Evolutionary conservation across 176 grass and related monocot species (phyloP), one percentile per base, ranked within the genome.

Genomic region (Saccharum officinarum): DNA sequence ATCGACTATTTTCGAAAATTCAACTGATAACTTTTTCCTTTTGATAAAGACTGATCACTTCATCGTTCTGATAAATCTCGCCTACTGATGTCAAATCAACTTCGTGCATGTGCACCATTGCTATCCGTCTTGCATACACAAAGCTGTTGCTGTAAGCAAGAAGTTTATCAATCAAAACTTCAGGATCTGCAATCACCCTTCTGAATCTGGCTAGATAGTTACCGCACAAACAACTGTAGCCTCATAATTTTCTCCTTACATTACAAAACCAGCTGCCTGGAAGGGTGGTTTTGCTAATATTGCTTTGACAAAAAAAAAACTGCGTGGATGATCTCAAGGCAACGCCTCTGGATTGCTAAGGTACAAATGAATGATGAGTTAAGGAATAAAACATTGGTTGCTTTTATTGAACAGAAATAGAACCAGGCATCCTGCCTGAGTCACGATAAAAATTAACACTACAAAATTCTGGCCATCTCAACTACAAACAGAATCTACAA

Each of bases 391-490:
- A 18, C 42, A 73, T 22, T 36, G n/a, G 7, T 82, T 33, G 10
- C 5, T 78, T 82, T 71, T 82, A 79, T 46, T 83, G 26, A 90
- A 69, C 45, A 69, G 23, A 14, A 68, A 82, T 20, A 12, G 8
- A 82, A 73, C 1, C 55, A 71, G 3, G 55, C 42, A 6, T 44
- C 17, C 10, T 71, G 66, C 2, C 26, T 16, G 17, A 73, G 79
- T 36, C 6, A 52, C 10, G 6, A 37, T 36, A 66, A 82, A 55
- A 55, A 67, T 2, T 67, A 67, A 36, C 18, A 46, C 84, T 78
- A 90, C 57, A 83, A 83, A 90, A 83, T 73, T 87, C 71, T 79
- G 30, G n/a, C 36, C 46, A 47, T 57, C 73, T 79, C 52, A 65
- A 38, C 71, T 77, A 82, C 72, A 82, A 14, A 65, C 13, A 86